phyloP scores from a whole-genome alignment of 1,284 basidiomycete genomes.

The Phaffia rhodozyma region DNA sequence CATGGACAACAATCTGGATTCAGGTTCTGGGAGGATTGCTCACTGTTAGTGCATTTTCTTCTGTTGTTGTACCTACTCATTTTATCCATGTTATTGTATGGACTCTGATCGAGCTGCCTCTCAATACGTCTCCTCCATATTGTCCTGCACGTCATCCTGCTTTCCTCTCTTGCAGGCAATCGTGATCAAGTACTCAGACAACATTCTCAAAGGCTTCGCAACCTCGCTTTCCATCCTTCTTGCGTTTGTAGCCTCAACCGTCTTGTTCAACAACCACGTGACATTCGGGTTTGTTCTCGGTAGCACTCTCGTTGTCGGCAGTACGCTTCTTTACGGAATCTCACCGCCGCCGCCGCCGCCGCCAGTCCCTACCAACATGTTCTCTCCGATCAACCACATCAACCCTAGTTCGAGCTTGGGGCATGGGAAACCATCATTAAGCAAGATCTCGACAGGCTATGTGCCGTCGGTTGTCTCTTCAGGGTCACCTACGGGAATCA shows the following conservation, averaged over 20 bases:
- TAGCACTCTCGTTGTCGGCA: constrained; percentile 63
- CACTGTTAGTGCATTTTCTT: constrained; percentile 48
- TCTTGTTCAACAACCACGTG: constrained; percentile 75
- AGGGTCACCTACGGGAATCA: no score
- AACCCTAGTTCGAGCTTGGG: no score
- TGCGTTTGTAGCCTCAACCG: constrained; percentile 79
- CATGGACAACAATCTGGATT: constrained; percentile 75
- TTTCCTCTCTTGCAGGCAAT: constrained; percentile 18
- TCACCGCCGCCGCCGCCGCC: no score
- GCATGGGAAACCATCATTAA: no score
- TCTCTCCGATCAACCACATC: no score
- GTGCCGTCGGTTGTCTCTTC: no score
- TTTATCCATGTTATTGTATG: no score
- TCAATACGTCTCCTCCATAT: background rate
- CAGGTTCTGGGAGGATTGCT: constrained; percentile 84
- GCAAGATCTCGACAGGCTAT: no score
- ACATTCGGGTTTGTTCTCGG: constrained; percentile 74
- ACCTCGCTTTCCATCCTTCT: constrained; percentile 85
- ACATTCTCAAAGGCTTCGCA: constrained; percentile 87
- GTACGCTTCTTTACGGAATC: constrained; percentile 71
- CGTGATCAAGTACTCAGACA: constrained; percentile 54
- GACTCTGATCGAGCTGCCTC: no score
- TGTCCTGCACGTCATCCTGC: background rate
- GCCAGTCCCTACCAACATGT: no score
- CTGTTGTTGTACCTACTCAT: background rate